Evolutionary conservation across 192 early-diverging fungal genomes (phyloP).

Genomic region (Linnemannia elongata): DNA sequence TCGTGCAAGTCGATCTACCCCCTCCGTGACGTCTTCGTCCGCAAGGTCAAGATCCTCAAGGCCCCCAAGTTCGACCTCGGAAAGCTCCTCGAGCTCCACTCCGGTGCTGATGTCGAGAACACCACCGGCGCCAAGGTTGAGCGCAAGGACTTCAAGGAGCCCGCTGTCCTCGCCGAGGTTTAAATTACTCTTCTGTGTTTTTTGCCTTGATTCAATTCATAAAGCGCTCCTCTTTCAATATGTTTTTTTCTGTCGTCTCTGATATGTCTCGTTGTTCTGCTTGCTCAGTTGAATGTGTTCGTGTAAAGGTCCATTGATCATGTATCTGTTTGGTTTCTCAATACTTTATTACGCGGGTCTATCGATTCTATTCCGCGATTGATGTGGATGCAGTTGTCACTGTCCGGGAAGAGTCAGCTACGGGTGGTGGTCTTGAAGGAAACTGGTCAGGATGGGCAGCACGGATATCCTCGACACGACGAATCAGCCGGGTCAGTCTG

Average conservation of each 20-base stretch:
- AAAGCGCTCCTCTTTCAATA: conserved; percentile 4
- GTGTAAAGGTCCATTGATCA: too few relatives aligned
- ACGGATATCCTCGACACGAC: conserved; percentile 9
- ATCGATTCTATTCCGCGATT: too few relatives aligned
- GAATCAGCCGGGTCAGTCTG: conserved; percentile 21
- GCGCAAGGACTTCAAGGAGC: conserved; percentile 90
- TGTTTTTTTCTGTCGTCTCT: neutral
- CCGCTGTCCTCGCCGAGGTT: conserved; percentile 67
- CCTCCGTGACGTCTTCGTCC: conserved; percentile 94
- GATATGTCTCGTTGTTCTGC: neutral
- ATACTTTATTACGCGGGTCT: too few relatives aligned
- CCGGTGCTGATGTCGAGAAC: conserved; percentile 76
- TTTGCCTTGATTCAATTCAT: neutral
- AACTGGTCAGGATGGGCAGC: neutral
- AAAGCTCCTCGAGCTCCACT: conserved; percentile 97
- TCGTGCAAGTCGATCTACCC: conserved; percentile 98
- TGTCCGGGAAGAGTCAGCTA: too few relatives aligned
- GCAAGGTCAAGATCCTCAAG: conserved; percentile 99
- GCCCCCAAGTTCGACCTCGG: conserved; percentile 95
- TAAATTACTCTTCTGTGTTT: conserved; percentile 22
- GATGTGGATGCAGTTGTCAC: too few relatives aligned
- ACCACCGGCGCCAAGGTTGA: conserved; percentile 89
- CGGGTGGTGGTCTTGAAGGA: neutral
- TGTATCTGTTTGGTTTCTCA: too few relatives aligned
- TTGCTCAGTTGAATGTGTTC: neutral